Conservation (phyloP, 768 basidiomycete genomes). For the Sutorius australiensis region DNA sequence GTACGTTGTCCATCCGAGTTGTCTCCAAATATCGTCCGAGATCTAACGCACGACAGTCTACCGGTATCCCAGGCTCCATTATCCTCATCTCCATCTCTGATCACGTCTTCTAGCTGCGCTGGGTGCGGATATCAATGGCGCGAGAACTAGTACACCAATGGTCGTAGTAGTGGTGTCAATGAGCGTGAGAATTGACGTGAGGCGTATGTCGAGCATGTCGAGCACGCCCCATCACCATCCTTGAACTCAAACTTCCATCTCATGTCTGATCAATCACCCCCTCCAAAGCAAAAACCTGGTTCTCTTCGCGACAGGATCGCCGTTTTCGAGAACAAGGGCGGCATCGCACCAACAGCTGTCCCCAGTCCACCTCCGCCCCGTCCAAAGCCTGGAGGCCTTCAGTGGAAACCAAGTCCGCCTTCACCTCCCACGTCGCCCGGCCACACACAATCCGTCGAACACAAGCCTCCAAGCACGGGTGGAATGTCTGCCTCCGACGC, state of each 20-base stretch:
- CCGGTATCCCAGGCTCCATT: constrained; percentile 37
- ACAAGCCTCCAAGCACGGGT: constrained; percentile 25
- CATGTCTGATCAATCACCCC: constrained; percentile 60
- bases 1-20: constrained; percentile 18
- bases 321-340: constrained; percentile 66
- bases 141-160: constrained; percentile 45
- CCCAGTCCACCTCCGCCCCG: constrained; percentile 32
- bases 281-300: constrained; percentile 64
- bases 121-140: constrained; percentile 66
- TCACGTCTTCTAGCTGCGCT: constrained; percentile 44
- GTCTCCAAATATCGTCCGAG: not conserved
- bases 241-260: constrained; percentile 18
- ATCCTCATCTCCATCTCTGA: not conserved
- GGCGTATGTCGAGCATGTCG: constrained; percentile 13
- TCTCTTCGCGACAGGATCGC: constrained; percentile 87
- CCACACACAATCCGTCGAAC: constrained; percentile 12
- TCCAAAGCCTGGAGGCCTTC: constrained; percentile 60
- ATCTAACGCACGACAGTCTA: constrained; percentile 45
- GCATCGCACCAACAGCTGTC: constrained; percentile 24
- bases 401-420: constrained; percentile 68
- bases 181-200: constrained; percentile 22
- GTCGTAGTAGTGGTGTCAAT: not conserved
- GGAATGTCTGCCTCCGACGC: constrained; percentile 86
- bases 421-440: constrained; percentile 39
- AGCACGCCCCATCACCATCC: constrained; percentile 16